Evolutionary conservation across 139 green algal species (phyloP), one percentile per base, ranked within the genome.

Genomic region (Chlorella ohadii): DNA sequence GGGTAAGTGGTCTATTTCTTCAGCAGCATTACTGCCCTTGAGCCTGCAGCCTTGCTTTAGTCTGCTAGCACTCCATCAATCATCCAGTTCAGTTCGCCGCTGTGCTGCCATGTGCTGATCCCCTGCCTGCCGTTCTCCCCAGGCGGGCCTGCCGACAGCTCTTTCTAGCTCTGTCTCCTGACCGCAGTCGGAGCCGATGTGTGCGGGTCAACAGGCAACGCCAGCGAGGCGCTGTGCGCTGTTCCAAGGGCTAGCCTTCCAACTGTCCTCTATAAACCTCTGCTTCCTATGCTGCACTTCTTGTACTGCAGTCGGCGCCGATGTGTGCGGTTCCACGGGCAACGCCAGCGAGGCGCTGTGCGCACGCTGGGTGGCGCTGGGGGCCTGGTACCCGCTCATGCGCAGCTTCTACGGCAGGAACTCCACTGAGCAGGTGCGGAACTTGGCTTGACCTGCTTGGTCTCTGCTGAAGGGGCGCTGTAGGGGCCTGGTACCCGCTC

Each of bases 321-420:
- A 83, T 41, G 31, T 91, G 20, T 92, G 88, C 41, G 89, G 89
- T 22, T 92, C 89, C 27, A 3, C 17, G 6, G 87, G 83, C 39
- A 79, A 89, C 67, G 90, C 87, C 41, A 94, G 31, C 7, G 88
- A 92, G 61, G 87, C 94, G 84, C 83, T 94, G 34, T 94, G 91
- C 59, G 61, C 74, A 0, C 83, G 91, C n/a, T 98, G 94, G 94
- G 84, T 93, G 19, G 75, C 34, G 82, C 85, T 16, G 63, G 78
- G 39, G 1, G 78, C 78, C 0, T 74, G 31, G 34, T 83, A 75
- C 63, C 78, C 78, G 13, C 41, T 83, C 19, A 61, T 41, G 27
- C 63, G 78, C 28, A 47, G 31, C 63, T 23, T 63, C 63, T 33
- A 66, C 36, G 28, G 4, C 36, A 31, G 27, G 13, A 25, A 39